Base-by-base conservation (phyloP, 2,329 filamentous ascomycete genomes). In the Cyphellophora attinorum region DNA sequence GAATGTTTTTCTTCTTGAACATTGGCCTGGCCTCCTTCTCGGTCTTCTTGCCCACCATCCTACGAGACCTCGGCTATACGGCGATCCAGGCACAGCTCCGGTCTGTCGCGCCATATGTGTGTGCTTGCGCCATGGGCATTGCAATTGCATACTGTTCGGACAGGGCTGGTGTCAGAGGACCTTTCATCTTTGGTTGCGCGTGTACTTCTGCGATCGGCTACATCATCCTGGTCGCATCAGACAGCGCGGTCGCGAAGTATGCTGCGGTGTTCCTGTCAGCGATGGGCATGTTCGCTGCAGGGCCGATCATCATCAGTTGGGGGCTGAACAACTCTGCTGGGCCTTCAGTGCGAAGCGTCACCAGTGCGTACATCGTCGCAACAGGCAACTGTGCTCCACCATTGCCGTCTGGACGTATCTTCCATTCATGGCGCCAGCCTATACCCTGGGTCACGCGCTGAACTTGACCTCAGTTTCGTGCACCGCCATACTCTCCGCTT, bases 281-380 rank as follows among this genome's bases (percentile, higher is more conserved):
- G 2, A 78, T 78, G 62, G 85, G 85, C 31, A 72, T 74, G 0
- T 95, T 93, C 59, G 78, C 76, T 1, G 83, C 86, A n/a, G 88
- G 94, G 81, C 86, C 89, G 0, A 78, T 94, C 18, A 74, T 86
- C 28, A 74, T 86, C 5, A 86, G 81, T 55, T 88, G 82, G 81
- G 86, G 81, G 57, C 80, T 79, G 47, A 85, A 85, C 74, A 88
- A 25, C 21, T 8, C 29, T 39, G 38, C 13, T 81, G 81, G 0
- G 82, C 86, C 52, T 78, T 78, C 38, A 70, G 81, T 3, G 68
- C 81, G 28, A 25, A 69, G 76, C 6, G 72, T 86, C 11, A 81
- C 81, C 8, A 74, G 74, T 6, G 82, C 79, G 1, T 86, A 79
- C 79, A 81, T 86, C 55, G 67, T 88, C 27, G 80, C 79, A 1